phyloP scores from a whole-genome alignment of 305 asterid genomes.

The Solanum hybrid region DNA sequence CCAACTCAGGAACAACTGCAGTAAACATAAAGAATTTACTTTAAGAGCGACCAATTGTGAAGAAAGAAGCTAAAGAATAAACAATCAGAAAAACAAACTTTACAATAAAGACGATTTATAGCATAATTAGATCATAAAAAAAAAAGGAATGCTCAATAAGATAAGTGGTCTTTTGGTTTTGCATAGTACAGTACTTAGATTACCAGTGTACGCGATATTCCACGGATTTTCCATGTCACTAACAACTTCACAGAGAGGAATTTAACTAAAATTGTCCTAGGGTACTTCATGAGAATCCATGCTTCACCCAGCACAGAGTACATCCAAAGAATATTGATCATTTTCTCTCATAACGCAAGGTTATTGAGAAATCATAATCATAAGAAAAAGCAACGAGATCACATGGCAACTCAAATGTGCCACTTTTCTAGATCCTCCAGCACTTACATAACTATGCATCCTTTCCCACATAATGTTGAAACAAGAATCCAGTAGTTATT shows the following conservation, averaged over 20 bases:
- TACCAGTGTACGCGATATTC: neutral
- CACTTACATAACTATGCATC: neutral
- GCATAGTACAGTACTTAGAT: neutral
- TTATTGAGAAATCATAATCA: neutral
- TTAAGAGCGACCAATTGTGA: neutral
- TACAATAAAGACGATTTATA: neutral
- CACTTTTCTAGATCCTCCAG: neutral
- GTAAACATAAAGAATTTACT: neutral
- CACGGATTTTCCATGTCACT: neutral
- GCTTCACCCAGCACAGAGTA: neutral
- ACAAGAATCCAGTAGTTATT: neutral
- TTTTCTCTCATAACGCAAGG: neutral
- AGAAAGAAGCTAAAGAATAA: neutral
- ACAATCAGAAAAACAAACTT: neutral
- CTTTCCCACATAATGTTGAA: neutral
- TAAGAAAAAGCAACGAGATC: neutral
- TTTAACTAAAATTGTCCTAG: neutral
- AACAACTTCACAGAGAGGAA: neutral
- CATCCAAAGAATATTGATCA: neutral
- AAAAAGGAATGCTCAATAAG: neutral
- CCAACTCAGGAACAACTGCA: slow-evolving; percentile 42
- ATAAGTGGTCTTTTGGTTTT: neutral
- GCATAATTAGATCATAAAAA: neutral
- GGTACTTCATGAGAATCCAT: neutral
- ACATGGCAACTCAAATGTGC: neutral